Evolutionary conservation across 2,329 filamentous ascomycete genomes (phyloP).

Genomic region (Sphaerulina populicola): DNA sequence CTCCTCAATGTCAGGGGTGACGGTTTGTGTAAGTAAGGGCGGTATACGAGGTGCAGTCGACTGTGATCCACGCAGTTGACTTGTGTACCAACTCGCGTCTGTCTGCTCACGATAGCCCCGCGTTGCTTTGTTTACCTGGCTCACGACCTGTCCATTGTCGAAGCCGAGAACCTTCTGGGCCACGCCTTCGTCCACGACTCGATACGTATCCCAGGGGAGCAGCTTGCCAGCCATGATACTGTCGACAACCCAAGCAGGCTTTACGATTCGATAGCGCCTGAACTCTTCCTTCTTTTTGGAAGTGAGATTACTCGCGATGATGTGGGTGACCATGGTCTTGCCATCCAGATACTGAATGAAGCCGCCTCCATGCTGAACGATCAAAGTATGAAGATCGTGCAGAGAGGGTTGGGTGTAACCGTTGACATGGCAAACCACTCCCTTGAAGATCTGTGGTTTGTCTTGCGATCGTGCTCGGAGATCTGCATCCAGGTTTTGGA

Average conservation of each 20-base stretch:
- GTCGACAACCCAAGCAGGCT: conserved; percentile 88
- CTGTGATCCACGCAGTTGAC: conserved; percentile 46
- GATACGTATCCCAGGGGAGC: conserved; percentile 77
- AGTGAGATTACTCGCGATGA: conserved; percentile 81
- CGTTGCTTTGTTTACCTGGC: conserved; percentile 53
- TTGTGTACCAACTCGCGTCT: conserved; percentile 72
- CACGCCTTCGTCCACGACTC: conserved; percentile 74
- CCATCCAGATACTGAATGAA: conserved; percentile 92
- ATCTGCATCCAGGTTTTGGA: conserved; percentile 86
- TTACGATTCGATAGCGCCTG: conserved; percentile 78
- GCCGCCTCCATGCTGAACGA: conserved; percentile 87
- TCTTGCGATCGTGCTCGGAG: conserved; percentile 60
- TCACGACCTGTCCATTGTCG: conserved; percentile 54
- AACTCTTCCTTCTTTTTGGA: conserved; percentile 92
- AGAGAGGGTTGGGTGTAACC: conserved; percentile 93
- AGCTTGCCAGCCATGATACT: conserved; percentile 73
- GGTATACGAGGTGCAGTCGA: conserved; percentile 7
- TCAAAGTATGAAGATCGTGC: conserved; percentile 75
- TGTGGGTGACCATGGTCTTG: conserved; percentile 88
- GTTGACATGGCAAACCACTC: conserved; percentile 82
- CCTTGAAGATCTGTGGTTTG: conserved; percentile 80
- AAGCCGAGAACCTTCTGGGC: conserved; percentile 69
- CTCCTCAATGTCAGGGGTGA: conserved; percentile 30
- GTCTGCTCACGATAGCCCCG: conserved; percentile 73
- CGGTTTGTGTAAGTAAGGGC: conserved; percentile 24